A percentile compares a stretch with the other conserved stretches of the same genome.
Conservation (phyloP, 2,329 filamentous ascomycete species). For the Colletotrichum falcatum region DNA sequence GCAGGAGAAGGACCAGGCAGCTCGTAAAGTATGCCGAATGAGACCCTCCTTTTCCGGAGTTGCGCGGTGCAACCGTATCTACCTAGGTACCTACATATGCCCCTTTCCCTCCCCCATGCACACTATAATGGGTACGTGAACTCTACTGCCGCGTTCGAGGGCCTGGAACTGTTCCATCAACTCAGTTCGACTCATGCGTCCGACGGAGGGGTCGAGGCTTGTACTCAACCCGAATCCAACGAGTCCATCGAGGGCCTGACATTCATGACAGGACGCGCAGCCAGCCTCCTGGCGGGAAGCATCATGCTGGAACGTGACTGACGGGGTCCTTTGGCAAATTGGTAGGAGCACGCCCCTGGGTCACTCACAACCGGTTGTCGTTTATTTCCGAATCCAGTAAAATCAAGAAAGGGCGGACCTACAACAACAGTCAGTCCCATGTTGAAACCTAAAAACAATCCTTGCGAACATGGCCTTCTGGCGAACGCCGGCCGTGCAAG, state of each 20-base stretch:
- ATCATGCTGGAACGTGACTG: conserved; percentile 26
- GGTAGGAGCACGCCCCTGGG: neutral
- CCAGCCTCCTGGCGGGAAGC: neutral
- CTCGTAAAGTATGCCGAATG: neutral
- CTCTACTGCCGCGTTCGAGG: conserved; percentile 5
- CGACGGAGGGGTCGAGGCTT: neutral
- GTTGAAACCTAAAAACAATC: conserved; percentile 22
- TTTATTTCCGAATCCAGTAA: neutral
- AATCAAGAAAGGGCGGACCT: neutral
- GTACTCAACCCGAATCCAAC: neutral
- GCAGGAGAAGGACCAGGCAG: neutral
- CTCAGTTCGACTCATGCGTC: conserved; percentile 32
- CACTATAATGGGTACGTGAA: neutral
- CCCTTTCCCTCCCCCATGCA: neutral
- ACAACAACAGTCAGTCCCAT: conserved; percentile 22
- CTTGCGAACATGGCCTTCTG: conserved; percentile 6
- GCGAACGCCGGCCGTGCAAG: neutral
- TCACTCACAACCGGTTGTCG: neutral
- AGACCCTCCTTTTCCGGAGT: neutral
- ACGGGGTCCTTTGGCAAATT: neutral
- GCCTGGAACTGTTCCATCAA: conserved; percentile 38
- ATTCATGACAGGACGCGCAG: neutral
- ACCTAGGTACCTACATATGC: too few relatives aligned
- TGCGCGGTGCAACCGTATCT: conserved; percentile 4
- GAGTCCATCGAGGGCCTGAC: neutral